Percentiles rank a stretch among this genome's conserved stretches.
Evolutionary conservation across 2,329 filamentous ascomycete species (phyloP).

Genomic region (Botryotinia narcissicola): DNA sequence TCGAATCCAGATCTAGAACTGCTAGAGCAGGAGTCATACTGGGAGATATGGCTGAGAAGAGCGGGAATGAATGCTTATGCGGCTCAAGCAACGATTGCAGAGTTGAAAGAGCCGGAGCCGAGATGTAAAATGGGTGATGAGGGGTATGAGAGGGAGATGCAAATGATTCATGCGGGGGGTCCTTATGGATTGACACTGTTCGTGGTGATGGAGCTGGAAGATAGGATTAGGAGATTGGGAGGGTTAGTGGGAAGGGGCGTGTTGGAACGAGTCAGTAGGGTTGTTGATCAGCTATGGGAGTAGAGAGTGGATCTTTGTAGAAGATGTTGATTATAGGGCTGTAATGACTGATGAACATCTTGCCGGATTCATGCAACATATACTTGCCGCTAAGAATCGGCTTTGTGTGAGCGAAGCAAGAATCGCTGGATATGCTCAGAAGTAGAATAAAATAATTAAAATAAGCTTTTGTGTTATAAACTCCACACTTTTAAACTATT

Average conservation of each 20-base stretch:
- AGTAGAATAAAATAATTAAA: not conserved
- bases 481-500: conserved; percentile 50
- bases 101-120: conserved; percentile 42
- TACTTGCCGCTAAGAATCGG: not conserved
- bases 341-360: not conserved
- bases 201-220: conserved; percentile 52
- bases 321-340: not conserved
- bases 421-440: not conserved
- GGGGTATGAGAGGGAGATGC: conserved; percentile 18
- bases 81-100: conserved; percentile 60
- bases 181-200: conserved; percentile 52
- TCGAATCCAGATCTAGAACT: conserved; percentile 32
- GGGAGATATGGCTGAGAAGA: conserved; percentile 65
- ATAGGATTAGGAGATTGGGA: conserved; percentile 52
- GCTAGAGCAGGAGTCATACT: conserved; percentile 58
- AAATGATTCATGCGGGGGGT: not conserved
- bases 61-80: conserved; percentile 70
- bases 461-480: conserved; percentile 34
- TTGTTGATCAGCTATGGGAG: conserved; percentile 47
- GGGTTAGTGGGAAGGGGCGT: conserved; percentile 51
- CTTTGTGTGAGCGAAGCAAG: not conserved
- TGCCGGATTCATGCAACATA: not conserved
- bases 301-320: not conserved
- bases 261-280: conserved; percentile 49
- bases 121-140: conserved; percentile 23